Conservation (phyloP, 257 asterid genomes). For the Mentha longifolia region DNA sequence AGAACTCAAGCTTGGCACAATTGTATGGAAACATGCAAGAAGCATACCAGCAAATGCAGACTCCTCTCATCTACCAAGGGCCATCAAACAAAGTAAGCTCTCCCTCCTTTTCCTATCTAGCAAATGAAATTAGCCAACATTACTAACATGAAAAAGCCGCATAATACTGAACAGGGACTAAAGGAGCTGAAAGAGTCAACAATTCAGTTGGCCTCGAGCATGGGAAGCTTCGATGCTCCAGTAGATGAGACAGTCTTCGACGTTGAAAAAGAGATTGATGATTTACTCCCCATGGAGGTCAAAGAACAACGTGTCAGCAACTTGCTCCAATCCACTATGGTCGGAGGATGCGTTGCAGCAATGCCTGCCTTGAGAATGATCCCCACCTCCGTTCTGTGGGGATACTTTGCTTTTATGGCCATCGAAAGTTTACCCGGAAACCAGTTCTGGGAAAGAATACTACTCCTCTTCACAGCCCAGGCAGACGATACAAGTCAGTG, state of each 20-base stretch:
- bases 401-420: conserved; percentile 94
- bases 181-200: conserved; percentile 87
- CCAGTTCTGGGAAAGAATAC: conserved; percentile 90
- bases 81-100: conserved; percentile 58
- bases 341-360: conserved; percentile 84
- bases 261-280: conserved; percentile 84
- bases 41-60: conserved; percentile 86
- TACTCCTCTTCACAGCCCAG: conserved; percentile 75
- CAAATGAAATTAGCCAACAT: neutral
- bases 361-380: conserved; percentile 88
- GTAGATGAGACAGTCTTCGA: conserved; percentile 80
- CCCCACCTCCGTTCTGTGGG: conserved; percentile 95
- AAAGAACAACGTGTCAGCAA: conserved; percentile 91
- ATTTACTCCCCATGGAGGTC: conserved; percentile 79
- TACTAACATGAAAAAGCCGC: neutral
- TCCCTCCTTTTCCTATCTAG: neutral
- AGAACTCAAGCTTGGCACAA: conserved; percentile 77
- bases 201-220: conserved; percentile 75
- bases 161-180: conserved; percentile 56
- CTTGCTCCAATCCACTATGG: conserved; percentile 77
- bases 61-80: conserved; percentile 78
- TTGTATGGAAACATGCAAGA: conserved; percentile 89
- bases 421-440: conserved; percentile 88
- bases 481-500: conserved; percentile 77
- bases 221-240: conserved; percentile 76